Evolutionary conservation across 129 eudicot genomes (phyloP).

Genomic region (Pseudognaphalium luteoalbum): DNA sequence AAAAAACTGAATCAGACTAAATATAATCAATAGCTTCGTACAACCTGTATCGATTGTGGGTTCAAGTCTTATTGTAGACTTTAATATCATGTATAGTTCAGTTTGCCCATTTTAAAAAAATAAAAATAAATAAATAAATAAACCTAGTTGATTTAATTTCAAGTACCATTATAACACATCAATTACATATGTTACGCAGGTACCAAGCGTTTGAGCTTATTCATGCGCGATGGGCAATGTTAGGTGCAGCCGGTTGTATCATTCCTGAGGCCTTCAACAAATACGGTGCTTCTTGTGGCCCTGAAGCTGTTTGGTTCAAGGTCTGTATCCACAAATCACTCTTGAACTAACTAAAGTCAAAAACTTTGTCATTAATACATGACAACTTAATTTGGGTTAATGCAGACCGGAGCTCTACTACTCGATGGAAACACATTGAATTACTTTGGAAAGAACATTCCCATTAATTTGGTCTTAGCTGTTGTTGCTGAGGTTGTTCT

Average conservation of each 20-base stretch:
- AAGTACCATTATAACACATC: background rate
- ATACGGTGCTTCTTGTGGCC: constrained; percentile 92
- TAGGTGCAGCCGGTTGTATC: constrained; percentile 94
- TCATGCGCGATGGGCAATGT: constrained; percentile 98
- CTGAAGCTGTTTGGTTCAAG: constrained; percentile 99
- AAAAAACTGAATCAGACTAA: too few species aligned
- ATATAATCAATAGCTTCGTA: too few species aligned
- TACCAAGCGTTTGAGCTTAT: constrained; percentile 86
- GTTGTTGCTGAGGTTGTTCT: constrained; percentile 94
- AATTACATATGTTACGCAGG: constrained; percentile 34
- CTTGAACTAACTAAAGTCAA: background rate
- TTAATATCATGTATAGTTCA: too few species aligned
- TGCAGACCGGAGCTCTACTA: constrained; percentile 94
- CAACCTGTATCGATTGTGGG: too few species aligned
- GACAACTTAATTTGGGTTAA: background rate
- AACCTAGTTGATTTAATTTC: background rate
- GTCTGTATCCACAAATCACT: constrained; percentile 28
- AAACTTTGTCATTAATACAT: background rate
- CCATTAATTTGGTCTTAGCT: constrained; percentile 78
- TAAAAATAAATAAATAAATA: too few species aligned
- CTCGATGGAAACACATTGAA: constrained; percentile 94
- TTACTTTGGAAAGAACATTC: constrained; percentile 95
- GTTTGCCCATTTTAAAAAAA: too few species aligned
- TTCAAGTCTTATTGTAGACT: too few species aligned
- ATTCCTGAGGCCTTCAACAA: constrained; percentile 99